Percentiles rank a stretch among this genome's conserved stretches.
Conservation (phyloP, 129 eudicot genomes). For the Arctium minus region DNA sequence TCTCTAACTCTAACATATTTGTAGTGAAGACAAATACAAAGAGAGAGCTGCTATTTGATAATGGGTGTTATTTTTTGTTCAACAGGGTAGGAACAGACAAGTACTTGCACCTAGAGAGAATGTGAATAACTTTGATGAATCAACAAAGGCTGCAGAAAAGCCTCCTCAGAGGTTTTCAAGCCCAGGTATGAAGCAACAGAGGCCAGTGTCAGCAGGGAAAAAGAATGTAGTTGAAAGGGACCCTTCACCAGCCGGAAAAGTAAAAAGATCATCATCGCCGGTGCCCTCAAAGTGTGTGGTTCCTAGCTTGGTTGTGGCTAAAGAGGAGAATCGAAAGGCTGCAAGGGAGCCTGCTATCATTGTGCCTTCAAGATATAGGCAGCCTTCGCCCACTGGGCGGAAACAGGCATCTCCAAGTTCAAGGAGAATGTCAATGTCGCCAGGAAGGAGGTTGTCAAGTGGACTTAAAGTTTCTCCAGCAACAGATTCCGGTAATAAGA, state of each 20-base stretch:
- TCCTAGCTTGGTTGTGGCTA: constrained; percentile 85
- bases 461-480: constrained; percentile 65
- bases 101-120: constrained; percentile 56
- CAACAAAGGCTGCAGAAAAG: constrained; percentile 25
- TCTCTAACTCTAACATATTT: not conserved
- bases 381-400: constrained; percentile 82
- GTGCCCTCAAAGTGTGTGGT: constrained; percentile 95
- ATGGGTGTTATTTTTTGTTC: not conserved
- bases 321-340: constrained; percentile 73
- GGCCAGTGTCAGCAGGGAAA: constrained; percentile 57
- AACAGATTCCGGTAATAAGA: constrained; percentile 69
- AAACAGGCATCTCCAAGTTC: constrained; percentile 56
- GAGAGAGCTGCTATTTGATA: not conserved
- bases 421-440: constrained; percentile 93
- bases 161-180: constrained; percentile 73
- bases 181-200: constrained; percentile 53
- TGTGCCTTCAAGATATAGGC: constrained; percentile 93
- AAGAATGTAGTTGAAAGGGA: constrained; percentile 64
- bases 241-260: constrained; percentile 79
- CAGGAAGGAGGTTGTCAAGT: constrained; percentile 75
- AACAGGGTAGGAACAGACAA: constrained; percentile 45
- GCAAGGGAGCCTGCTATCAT: constrained; percentile 79
- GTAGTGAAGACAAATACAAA: not conserved
- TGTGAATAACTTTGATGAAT: constrained; percentile 26
- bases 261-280: constrained; percentile 84